Evolutionary conservation across 1,284 basidiomycete species (phyloP).

Genomic region (Meripilus lineatus): DNA sequence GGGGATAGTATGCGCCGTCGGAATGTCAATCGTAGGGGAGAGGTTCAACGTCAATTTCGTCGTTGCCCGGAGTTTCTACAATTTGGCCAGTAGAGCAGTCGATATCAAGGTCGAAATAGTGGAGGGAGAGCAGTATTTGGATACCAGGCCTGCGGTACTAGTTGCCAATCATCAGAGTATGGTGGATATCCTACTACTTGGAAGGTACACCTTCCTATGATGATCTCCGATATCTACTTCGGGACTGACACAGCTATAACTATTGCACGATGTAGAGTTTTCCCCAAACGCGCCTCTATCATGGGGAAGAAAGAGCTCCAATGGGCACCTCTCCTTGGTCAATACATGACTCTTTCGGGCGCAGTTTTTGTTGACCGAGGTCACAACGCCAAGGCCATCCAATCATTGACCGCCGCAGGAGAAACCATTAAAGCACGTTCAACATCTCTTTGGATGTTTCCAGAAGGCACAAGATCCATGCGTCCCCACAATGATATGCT

Average conservation of each 20-base stretch:
- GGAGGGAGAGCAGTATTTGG: slow-evolving; percentile 84
- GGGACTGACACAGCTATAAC: not conserved
- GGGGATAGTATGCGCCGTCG: slow-evolving; percentile 70
- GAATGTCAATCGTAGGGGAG: slow-evolving; percentile 68
- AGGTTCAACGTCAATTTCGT: slow-evolving; percentile 83
- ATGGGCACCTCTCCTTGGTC: slow-evolving; percentile 83
- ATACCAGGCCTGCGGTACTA: slow-evolving; percentile 64
- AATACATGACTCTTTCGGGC: slow-evolving; percentile 90
- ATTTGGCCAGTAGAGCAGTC: slow-evolving; percentile 58
- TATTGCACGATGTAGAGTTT: slow-evolving; percentile 50
- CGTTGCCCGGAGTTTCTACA: slow-evolving; percentile 85
- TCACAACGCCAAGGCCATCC: slow-evolving; percentile 73
- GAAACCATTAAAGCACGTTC: slow-evolving; percentile 74
- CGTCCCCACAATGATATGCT: slow-evolving; percentile 65
- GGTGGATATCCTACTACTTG: slow-evolving; percentile 83
- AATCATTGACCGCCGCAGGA: slow-evolving; percentile 75
- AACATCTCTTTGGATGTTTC: slow-evolving; percentile 87
- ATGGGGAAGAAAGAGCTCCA: slow-evolving; percentile 94
- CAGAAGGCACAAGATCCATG: slow-evolving; percentile 86
- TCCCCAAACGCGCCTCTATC: slow-evolving; percentile 81
- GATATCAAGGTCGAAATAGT: slow-evolving; percentile 68
- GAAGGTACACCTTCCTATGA: slow-evolving; percentile 46
- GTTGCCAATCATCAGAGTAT: slow-evolving; percentile 95
- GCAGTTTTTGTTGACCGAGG: slow-evolving; percentile 92
- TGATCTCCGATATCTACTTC: slow-evolving; percentile 2